Base-by-base conservation (phyloP, 2,329 filamentous ascomycete species). In the Colletotrichum agaves region DNA sequence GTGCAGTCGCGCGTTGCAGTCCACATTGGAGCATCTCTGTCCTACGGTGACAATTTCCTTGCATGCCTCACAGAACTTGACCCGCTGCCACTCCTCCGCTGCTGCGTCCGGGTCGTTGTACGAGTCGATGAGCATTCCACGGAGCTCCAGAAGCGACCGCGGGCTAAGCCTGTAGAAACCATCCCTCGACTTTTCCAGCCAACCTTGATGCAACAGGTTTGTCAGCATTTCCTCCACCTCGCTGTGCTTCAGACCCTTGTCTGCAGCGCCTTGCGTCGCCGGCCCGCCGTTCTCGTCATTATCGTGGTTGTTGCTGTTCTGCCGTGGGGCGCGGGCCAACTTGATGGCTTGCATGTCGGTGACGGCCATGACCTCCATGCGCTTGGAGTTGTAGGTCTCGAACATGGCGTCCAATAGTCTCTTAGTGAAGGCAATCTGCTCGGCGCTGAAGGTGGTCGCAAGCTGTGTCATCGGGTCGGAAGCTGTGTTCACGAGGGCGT, bases 321-420 rank as follows among this genome's bases (percentile, higher is more conserved):
- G 71, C 53, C 78, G 77, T 23, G 84, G 77, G 35, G 88, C 86
- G 55, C 87, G 81, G 10, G 88, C 83, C 53, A 97, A 81, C 72
- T 93, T 90, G 60, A 92, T 83, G 3, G 94, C 94, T 74, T 97
- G 90, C 77, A 93, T 93, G 49, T 88, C 86, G 12, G 89, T 91
- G 3, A 98, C 82, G 3, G 93, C 94, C 87, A 98, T 90, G 27
- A 93, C 87, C 79, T 99, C 95, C 74, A 90, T 88, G n/a, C 88
- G 84, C 8, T 84, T 85, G 0, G 90, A 93, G 75, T 98, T 98
- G 81, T 93, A 90, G 19, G 88, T 91, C 71, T 97, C 93, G 76
- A 98, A 99, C 88, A 99, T 97, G 73, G 87, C 89, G 77, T 98
- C 94, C 1, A 99, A 86, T 3, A 98, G 78, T 8, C 96, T 86